Conservation (phyloP, 164 flowering plant genomes). For the Euptelea pleiosperma region DNA sequence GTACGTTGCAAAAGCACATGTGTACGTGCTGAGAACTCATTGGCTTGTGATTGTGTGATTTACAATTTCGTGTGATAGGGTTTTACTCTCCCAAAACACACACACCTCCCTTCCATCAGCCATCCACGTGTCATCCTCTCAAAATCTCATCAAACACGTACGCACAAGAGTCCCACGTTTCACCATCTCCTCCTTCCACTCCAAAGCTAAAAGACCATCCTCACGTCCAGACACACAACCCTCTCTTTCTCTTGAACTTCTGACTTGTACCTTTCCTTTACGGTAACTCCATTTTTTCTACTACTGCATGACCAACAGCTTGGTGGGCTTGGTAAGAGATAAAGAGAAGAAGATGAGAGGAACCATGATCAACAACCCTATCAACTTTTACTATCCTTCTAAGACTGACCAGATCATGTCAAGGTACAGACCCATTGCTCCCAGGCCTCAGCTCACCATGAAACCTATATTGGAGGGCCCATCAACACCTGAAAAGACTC, state of each 20-base stretch:
- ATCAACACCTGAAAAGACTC: constrained; percentile 30
- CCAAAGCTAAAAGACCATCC: constrained; percentile 25
- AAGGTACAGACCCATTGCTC: constrained; percentile 90
- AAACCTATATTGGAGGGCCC: constrained; percentile 15
- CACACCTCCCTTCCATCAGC: neutral
- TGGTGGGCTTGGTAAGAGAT: no score
- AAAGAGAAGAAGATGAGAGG: neutral
- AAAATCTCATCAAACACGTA: constrained; percentile 53
- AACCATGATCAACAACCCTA: constrained; percentile 47
- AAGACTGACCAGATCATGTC: constrained; percentile 90
- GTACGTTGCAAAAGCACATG: no score
- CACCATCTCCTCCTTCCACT: constrained; percentile 24
- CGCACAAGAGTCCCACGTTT: constrained; percentile 47
- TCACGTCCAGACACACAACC: neutral
- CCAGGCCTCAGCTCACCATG: constrained; percentile 56
- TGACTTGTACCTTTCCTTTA: no score
- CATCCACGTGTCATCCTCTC: constrained; percentile 33
- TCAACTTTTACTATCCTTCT: constrained; percentile 39
- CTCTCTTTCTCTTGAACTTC: neutral
- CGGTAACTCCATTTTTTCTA: no score
- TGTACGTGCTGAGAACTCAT: no score
- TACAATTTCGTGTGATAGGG: no score
- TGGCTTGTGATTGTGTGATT: no score
- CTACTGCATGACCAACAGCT: no score
- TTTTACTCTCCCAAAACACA: no score